Evolutionary conservation across 2,329 filamentous ascomycete species (phyloP).

Genomic region (Colletotrichum aenigma): DNA sequence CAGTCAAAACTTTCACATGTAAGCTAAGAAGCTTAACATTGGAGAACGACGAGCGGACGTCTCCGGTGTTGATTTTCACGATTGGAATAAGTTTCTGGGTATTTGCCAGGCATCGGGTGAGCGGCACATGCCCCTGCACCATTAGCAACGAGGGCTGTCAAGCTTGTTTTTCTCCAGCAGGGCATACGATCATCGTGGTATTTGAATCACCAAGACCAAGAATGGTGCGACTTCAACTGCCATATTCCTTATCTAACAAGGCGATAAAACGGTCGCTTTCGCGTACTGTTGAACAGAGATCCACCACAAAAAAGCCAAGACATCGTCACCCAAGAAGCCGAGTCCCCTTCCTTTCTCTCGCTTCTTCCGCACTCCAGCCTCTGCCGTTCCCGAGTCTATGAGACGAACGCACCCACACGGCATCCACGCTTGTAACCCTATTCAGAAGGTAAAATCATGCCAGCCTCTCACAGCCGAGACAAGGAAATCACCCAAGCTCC

Average conservation of each 20-base stretch:
- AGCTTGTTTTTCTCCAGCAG: background rate
- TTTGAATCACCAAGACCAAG: background rate
- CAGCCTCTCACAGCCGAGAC: background rate
- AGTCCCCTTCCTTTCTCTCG: background rate
- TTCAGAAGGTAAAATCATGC: constrained; percentile 1
- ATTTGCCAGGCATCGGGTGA: background rate
- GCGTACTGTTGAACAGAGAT: background rate
- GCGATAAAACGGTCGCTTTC: background rate
- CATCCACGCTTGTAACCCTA: background rate
- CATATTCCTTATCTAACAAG: background rate
- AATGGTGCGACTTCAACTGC: background rate
- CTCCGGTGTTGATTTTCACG: background rate
- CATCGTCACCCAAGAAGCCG: background rate
- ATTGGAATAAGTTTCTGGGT: background rate
- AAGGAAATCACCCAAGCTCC: background rate
- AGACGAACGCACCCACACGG: background rate
- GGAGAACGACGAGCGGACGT: background rate
- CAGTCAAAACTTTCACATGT: background rate
- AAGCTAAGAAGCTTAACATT: background rate
- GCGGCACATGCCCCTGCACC: background rate
- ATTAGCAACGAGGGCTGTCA: background rate
- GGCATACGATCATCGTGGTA: background rate
- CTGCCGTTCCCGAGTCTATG: background rate
- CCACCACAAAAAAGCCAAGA: background rate
- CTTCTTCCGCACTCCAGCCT: background rate